Percentiles rank a stretch among this genome's conserved stretches.
phyloP scores from a whole-genome alignment of 2,329 filamentous ascomycete species.

The Paracorniculantispora psalliotae region DNA sequence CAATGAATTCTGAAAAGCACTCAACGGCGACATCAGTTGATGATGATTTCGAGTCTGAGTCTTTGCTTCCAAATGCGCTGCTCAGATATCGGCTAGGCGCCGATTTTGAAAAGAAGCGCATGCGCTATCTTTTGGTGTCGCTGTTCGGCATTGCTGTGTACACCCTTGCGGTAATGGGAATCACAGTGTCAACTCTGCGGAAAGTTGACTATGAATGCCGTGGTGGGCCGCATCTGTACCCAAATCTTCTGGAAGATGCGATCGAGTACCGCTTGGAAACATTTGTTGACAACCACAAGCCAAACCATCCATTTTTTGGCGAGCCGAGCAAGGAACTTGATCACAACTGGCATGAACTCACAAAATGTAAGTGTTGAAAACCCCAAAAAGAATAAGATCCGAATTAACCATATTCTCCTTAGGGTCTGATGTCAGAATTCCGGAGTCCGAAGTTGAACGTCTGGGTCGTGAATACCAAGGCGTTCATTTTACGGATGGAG shows the following conservation, averaged over 20 bases:
- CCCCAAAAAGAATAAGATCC: background rate
- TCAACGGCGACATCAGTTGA: background rate
- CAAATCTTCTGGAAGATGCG: background rate
- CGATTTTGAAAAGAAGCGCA: slow-evolving; percentile 4
- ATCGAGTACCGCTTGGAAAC: background rate
- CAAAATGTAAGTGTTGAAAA: background rate
- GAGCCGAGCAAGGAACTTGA: slow-evolving; percentile 2
- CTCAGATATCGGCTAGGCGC: background rate
- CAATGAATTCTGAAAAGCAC: background rate
- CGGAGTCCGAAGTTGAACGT: background rate
- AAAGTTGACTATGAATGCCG: slow-evolving; percentile 2
- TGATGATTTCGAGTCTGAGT: slow-evolving; percentile 4
- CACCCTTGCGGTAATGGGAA: background rate
- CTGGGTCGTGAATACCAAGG: background rate
- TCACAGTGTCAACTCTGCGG: background rate
- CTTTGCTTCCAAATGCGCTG: background rate
- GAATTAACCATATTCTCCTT: background rate
- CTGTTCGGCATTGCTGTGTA: background rate
- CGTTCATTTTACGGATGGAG: slow-evolving; percentile 1
- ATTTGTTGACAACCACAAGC: slow-evolving; percentile 1
- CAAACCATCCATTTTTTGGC: slow-evolving; percentile 1
- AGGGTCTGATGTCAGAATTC: slow-evolving; percentile 3
- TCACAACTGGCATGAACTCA: slow-evolving; percentile 3
- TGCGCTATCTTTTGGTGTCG: background rate
- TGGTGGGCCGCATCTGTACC: slow-evolving; percentile 1